A percentile compares a stretch with the other conserved stretches of the same genome.
Evolutionary conservation across 495 filamentous ascomycete species (phyloP).

Genomic region (Aspergillus indologenus): DNA sequence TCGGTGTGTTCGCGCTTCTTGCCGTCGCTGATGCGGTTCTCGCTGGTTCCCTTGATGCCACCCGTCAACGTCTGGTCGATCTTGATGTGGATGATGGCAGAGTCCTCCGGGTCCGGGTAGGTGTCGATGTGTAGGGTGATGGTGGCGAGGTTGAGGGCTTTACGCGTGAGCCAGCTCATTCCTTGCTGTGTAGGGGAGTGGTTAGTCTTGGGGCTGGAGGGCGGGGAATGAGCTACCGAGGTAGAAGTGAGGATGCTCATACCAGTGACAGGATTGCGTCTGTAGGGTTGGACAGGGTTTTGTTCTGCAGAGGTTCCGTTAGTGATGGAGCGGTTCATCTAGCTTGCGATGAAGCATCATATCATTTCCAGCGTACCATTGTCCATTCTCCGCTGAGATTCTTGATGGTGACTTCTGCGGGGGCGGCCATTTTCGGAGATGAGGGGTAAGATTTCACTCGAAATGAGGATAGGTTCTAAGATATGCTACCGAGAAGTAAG

Average conservation of each 20-base stretch:
- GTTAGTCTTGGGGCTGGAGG: slow-evolving; percentile 13
- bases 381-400: slow-evolving; percentile 75
- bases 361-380: slow-evolving; percentile 69
- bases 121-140: slow-evolving; percentile 68
- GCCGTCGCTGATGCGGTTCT: slow-evolving; percentile 72
- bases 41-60: slow-evolving; percentile 68
- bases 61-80: slow-evolving; percentile 75
- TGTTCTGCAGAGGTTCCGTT: slow-evolving; percentile 56
- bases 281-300: slow-evolving; percentile 66
- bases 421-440: slow-evolving; percentile 72
- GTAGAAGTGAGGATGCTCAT: no score
- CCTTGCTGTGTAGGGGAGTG: slow-evolving; percentile 58
- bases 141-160: slow-evolving; percentile 66
- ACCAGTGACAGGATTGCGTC: slow-evolving; percentile 70
- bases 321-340: slow-evolving; percentile 5
- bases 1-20: slow-evolving; percentile 67
- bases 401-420: slow-evolving; percentile 64
- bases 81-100: slow-evolving; percentile 65
- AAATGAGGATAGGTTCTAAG: neutral
- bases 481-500: neutral
- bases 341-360: no score
- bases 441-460: slow-evolving; percentile 3
- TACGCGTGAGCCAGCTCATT: slow-evolving; percentile 78
- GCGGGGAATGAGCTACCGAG: neutral
- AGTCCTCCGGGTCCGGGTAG: slow-evolving; percentile 48